phyloP scores from a whole-genome alignment of 345 rosid genomes.

The Populus simonii region DNA sequence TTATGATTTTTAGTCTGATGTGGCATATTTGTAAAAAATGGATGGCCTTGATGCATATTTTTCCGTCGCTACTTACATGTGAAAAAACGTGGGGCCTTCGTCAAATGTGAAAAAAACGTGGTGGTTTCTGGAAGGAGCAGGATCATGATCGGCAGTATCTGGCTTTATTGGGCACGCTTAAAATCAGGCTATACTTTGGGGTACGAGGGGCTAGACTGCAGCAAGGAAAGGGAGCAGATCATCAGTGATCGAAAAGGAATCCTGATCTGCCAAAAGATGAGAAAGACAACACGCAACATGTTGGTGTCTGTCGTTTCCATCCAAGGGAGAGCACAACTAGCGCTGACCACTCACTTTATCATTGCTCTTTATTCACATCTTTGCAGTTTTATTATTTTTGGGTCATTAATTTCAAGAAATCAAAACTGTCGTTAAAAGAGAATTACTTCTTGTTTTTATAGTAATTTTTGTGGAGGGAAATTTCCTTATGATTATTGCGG shows the following conservation, averaged over 20 bases:
- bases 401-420: background rate
- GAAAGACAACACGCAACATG: background rate
- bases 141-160: background rate
- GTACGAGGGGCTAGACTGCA: too few relatives aligned
- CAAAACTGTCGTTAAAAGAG: too few relatives aligned
- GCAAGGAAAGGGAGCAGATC: background rate
- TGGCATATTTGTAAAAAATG: too few relatives aligned
- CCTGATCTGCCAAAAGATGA: background rate
- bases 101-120: background rate
- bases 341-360: too few relatives aligned
- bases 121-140: background rate
- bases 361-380: background rate
- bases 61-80: background rate
- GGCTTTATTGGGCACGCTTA: too few relatives aligned
- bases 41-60: background rate
- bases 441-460: too few relatives aligned
- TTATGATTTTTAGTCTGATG: too few relatives aligned
- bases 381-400: background rate
- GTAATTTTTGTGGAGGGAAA: too few relatives aligned
- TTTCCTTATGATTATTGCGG: too few relatives aligned
- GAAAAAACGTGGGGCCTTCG: too few relatives aligned
- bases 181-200: too few relatives aligned
- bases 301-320: background rate
- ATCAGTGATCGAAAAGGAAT: background rate
- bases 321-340: background rate